Base-by-base conservation (phyloP, 176 grass and related monocot species). In the Tillandsia fasciculata region DNA sequence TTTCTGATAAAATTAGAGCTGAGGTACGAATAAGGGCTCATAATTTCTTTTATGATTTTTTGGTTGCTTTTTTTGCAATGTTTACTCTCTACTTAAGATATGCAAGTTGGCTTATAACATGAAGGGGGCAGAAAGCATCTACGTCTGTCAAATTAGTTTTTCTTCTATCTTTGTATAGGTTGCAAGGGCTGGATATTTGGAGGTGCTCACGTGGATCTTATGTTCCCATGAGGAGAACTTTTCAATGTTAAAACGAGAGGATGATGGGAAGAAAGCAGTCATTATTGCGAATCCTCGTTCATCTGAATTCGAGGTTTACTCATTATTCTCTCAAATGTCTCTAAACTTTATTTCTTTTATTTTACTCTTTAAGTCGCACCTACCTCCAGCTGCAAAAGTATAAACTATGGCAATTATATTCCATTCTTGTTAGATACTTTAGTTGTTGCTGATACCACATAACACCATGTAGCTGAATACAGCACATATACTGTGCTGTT, bases 1-100 rank as follows among this genome's bases (percentile, higher is more conserved):
- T 93, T 77, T 93, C 94, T 75, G 90, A 99, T 83, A 90, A 93
- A 93, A 87, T 99, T 85, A 86, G 84, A 83, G 84, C 83, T 49
- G 94, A 90, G 87, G 94, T 97, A 77, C 51, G 15, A 20, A 61
- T 61, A 20, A 23, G 56, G 20, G 10, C 15, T 18, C 53, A 61
- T 61, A 61, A 61, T 20, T 42, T 42, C 56, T n/a, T 61, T 61
- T 70, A 24, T 7, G 23, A 12, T 59, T 9, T 70, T 24, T 12
- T 70, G 49, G 68, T 52, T 70, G 12, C 15, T 52, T 70, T 53
- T 61, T 61, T 23, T 59, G 20, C 56, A 59, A 59, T 20, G 22
- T 51, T 26, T 8, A 11, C 12, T 52, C 11, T 26, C 67, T 69
- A 18, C 20, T 59, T 20, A 59, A 59, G 56, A 14, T 59, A 59